A percentile compares a stretch with the other conserved stretches of the same genome.
Conservation (phyloP, 2,329 filamentous ascomycete genomes). For the Fusarium sp. region DNA sequence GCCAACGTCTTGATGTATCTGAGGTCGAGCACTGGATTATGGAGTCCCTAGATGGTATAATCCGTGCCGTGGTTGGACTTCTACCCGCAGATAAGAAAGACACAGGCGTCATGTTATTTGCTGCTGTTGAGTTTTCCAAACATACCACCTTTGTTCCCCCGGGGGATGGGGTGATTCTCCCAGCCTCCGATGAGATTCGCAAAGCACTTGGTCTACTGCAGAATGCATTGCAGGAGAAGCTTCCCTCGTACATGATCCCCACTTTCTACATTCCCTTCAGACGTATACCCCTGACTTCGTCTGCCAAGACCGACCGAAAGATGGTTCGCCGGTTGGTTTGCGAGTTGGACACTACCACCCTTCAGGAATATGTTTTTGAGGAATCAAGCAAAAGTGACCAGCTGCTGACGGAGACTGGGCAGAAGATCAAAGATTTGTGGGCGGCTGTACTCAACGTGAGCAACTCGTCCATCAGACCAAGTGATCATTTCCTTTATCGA, state of each 20-base stretch:
- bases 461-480: neutral
- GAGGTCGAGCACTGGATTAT: neutral
- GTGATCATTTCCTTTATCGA: slow-evolving; percentile 6
- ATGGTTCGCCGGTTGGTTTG: neutral
- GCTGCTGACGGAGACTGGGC: neutral
- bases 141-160: neutral
- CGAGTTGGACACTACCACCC: neutral
- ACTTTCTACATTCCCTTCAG: slow-evolving; percentile 1
- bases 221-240: neutral
- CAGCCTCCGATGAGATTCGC: neutral
- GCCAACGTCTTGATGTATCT: slow-evolving; percentile 1
- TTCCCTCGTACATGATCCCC: neutral
- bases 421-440: neutral
- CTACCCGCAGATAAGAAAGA: neutral
- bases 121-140: neutral
- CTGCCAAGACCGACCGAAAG: neutral
- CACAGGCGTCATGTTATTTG: neutral
- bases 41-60: neutral
- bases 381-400: neutral
- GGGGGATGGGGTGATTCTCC: neutral
- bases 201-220: neutral
- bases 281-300: neutral
- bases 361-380: neutral
- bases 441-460: neutral
- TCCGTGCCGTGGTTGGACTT: neutral